Evolutionary conservation across 768 basidiomycete species (phyloP), one percentile per base, ranked within the genome.

Genomic region (Lactarius sp.): DNA sequence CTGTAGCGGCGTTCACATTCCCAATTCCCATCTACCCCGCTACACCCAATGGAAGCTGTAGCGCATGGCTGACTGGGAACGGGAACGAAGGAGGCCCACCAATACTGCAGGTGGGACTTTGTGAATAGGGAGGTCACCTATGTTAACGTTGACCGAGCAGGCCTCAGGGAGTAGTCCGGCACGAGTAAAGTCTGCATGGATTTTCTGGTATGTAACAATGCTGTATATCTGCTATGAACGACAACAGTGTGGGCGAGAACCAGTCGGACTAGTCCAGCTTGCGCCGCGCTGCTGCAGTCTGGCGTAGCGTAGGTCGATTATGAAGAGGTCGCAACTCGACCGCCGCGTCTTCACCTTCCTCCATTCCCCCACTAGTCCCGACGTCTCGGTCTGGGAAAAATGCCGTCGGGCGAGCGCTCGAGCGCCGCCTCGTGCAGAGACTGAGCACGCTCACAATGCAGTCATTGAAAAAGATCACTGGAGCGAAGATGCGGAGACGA

Each of bases 31-130:
- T 66, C 73, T 52, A 70, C 84, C 12, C 67, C 79, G 2, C 79
- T 99, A 56, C 79, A 81, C 52, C 94, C 97, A 4, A 91, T 96
- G 85, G 94, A 98, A 73, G 83, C 98, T 52, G 90, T 99, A 27
- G 95, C 96, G 0, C 94, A 94, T 72, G 97, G 97, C 16, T 82
- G 97, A 37, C 76, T 99, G 39, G 97, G 96, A 1, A 99, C 97
- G 4, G 97, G 91, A 12, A 98, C 97, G 9, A 98, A 98, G 75
- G 98, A 99, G 75, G 85, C 93, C 0, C 95, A 98, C 73, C 76
- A 98, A 36, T 76, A 98, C 3, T 97, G 93, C 69, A 85, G 87
- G 37, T 97, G 90, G 88, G 86, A 96, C 69, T 86, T 91, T 41
- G 80, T 79, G 55, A 83, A 77, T 69, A 78, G 81, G 46, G 75